A percentile compares a stretch with the other conserved stretches of the same genome.
Conservation (phyloP, 768 basidiomycete species). For the Auricularia sp. region DNA sequence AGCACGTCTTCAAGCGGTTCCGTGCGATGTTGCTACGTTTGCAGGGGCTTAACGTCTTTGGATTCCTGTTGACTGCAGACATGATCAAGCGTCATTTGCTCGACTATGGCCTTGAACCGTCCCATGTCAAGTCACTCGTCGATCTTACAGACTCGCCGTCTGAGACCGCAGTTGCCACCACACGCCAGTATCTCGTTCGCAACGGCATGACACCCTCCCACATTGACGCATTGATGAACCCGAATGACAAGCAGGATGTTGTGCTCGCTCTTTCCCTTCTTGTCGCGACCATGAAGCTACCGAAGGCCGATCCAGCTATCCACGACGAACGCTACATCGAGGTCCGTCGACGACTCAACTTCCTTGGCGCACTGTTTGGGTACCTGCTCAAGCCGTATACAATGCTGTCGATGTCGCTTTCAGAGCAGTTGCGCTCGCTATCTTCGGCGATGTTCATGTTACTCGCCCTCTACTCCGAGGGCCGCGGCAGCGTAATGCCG, state of each 20-base stretch:
- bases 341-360: constrained; percentile 16
- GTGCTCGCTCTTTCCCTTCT: constrained; percentile 18
- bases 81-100: constrained; percentile 18
- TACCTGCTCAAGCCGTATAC: constrained; percentile 24
- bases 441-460: constrained; percentile 24
- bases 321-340: constrained; percentile 11
- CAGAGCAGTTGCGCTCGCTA: constrained; percentile 25
- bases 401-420: constrained; percentile 19
- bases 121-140: background rate
- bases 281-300: constrained; percentile 18
- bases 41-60: constrained; percentile 16
- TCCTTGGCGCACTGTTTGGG: constrained; percentile 15
- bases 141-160: background rate
- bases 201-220: constrained; percentile 1
- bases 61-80: constrained; percentile 16
- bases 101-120: background rate
- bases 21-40: constrained; percentile 22
- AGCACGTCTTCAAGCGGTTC: constrained; percentile 26
- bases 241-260: constrained; percentile 26
- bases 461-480: constrained; percentile 12
- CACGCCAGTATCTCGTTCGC: background rate
- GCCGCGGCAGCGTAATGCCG: constrained; percentile 16
- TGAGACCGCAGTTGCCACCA: background rate
- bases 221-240: constrained; percentile 18
- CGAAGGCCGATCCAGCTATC: background rate